Evolutionary conservation across 805 yeast species (phyloP).

Genomic region (Wickerhamomyces alni): DNA sequence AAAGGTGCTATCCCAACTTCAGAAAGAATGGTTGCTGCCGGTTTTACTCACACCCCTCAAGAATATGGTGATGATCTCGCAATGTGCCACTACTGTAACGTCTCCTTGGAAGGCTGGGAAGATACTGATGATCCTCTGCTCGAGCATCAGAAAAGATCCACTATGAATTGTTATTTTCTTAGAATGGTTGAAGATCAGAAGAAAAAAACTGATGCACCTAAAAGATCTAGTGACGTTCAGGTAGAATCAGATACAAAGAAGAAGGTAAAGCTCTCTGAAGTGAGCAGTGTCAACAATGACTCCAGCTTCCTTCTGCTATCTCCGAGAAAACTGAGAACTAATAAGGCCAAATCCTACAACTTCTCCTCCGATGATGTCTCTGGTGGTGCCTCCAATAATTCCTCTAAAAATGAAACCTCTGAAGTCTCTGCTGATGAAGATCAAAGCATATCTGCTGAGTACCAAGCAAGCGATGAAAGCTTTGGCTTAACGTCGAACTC

Average conservation of each 20-base stretch:
- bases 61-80: constrained; percentile 47
- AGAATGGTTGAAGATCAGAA: not conserved
- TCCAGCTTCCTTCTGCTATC: not conserved
- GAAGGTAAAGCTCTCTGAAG: not conserved
- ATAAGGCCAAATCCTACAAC: not conserved
- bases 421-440: no score
- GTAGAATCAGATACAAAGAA: not conserved
- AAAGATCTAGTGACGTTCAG: not conserved
- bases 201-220: not conserved
- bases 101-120: constrained; percentile 70
- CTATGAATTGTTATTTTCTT: constrained; percentile 31
- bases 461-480: constrained; percentile 11
- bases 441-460: not conserved
- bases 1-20: constrained; percentile 34
- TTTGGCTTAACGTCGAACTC: constrained; percentile 20
- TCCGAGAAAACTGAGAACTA: not conserved
- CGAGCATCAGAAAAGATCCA: constrained; percentile 46
- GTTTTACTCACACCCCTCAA: constrained; percentile 55
- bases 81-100: constrained; percentile 59
- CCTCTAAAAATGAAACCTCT: no score
- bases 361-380: not conserved
- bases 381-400: no score
- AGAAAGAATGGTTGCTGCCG: constrained; percentile 46
- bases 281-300: not conserved
- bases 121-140: constrained; percentile 52